Percentiles rank a stretch among this genome's conserved stretches.
Conservation (phyloP, 768 basidiomycete genomes). For the Lanmaoa rubissima region DNA sequence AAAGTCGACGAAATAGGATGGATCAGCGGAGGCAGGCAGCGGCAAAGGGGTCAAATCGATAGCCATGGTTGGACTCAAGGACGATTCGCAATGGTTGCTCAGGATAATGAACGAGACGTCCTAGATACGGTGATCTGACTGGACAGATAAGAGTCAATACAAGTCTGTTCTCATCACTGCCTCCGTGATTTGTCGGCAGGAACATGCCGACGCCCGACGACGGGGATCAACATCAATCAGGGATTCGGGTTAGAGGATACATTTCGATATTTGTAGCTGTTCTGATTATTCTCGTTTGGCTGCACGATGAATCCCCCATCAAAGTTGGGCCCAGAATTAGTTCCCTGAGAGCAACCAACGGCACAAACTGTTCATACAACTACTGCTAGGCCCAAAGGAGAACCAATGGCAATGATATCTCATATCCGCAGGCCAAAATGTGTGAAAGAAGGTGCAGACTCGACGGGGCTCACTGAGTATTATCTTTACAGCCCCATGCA, state of each 20-base stretch:
- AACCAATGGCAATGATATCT: slow-evolving; percentile 8
- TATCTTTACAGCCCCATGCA: background rate
- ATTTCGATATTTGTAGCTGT: background rate
- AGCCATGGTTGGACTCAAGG: slow-evolving; percentile 45
- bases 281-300: background rate
- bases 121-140: background rate
- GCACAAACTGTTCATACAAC: background rate
- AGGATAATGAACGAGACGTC: background rate
- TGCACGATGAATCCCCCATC: background rate
- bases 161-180: background rate
- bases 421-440: slow-evolving; percentile 3
- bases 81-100: background rate
- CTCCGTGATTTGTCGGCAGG: slow-evolving; percentile 1
- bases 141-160: slow-evolving; percentile 4
- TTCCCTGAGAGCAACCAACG: too few relatives aligned
- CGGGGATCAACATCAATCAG: background rate
- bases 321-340: background rate
- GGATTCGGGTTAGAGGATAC: background rate
- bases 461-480: background rate
- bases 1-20: slow-evolving; percentile 64
- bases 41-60: slow-evolving; percentile 67
- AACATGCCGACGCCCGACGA: background rate
- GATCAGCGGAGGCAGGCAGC: slow-evolving; percentile 69
- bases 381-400: background rate
- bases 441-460: background rate